These are phyloP conservation scores for Boehmeria nivea DNA, from an alignment of 306 rosid genomes.

Conservation along the genomic window DNA sequence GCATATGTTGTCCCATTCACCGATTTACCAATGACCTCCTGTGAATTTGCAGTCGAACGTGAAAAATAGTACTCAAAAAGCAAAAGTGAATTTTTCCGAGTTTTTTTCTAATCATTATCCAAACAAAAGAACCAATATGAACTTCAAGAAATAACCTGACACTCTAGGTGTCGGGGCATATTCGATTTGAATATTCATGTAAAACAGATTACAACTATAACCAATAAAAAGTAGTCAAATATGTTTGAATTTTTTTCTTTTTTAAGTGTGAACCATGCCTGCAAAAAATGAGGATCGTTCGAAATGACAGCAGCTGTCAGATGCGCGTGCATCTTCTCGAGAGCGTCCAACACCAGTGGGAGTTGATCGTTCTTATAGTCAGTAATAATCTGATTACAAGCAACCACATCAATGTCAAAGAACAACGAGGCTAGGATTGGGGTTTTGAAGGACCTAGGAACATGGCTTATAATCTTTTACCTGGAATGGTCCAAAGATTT, in stretches of 20 bases:
- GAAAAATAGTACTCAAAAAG: background rate
- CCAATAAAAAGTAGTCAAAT: no score
- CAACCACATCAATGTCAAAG: background rate
- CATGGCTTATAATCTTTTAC: constrained; percentile 27
- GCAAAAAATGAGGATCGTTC: constrained; percentile 72
- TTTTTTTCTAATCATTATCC: background rate
- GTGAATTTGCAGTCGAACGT: constrained; percentile 20
- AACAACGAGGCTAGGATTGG: constrained; percentile 4
- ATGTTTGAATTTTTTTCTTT: no score
- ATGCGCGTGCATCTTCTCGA: constrained; percentile 93
- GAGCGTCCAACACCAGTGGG: constrained; percentile 62
- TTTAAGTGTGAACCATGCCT: constrained; percentile 37
- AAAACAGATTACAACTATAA: background rate
- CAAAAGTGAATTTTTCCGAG: background rate
- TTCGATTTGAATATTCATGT: background rate
- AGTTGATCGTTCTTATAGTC: constrained; percentile 69
- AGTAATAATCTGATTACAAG: constrained; percentile 48
- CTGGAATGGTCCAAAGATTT: constrained; percentile 95
- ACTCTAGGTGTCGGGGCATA: background rate
- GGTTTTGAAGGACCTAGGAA: background rate
- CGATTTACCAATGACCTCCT: constrained; percentile 84
- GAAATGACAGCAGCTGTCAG: constrained; percentile 92
- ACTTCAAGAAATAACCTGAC: background rate
- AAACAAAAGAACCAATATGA: background rate
- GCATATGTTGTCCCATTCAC: constrained; percentile 94